Base-by-base conservation (phyloP, 176 grass and related monocot genomes). In the Cenchrus fungigraminus region DNA sequence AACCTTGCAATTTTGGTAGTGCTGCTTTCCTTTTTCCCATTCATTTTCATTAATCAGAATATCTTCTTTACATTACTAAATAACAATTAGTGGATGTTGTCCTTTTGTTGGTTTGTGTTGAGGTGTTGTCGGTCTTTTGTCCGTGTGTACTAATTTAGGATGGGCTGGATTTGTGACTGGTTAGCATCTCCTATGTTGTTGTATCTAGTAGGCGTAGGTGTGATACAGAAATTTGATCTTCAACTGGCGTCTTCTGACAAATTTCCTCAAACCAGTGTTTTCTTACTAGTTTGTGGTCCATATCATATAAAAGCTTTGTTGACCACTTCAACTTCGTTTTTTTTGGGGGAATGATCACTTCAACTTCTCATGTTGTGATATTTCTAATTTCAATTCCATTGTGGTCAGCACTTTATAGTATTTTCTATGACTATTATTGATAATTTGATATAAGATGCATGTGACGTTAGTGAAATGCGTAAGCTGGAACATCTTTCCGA, bases 1-100 rank as follows among this genome's bases (percentile, higher is more conserved):
- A 87, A 98, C 97, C 54, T 89, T 98, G 84, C 93, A 92, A 79
- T 98, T 98, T 91, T 98, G 93, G 93, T 98, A 94, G 61, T 42
- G 77, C 58, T 47, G 28, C 55, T 51, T 77, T 61, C 4, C 15
- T 28, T 81, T 83, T 51, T 12, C 59, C 45, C 45, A 12, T 20
- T 55, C 65, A 52, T 91, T 68, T 72, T 79, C 71, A 71, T 42
- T n/a, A 12, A 79, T 65, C 7, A 40, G 6, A 68, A 63, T 52
- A 20, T 71, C 29, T 58, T 77, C 12, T 50, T 82, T 19, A 5
- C 22, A 51, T 5, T 62, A 68, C 70, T 68, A 61, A 5, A 44
- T 81, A 51, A 49, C 51, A 87, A 57, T 65, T 49, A 43, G 12
- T 59, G 11, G 3, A 52, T 78, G 62, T 22, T 16, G 50, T 56